A percentile compares a stretch with the other conserved stretches of the same genome.
phyloP scores from a whole-genome alignment of 768 basidiomycete species.

The Omphalotus guepiniiformis region DNA sequence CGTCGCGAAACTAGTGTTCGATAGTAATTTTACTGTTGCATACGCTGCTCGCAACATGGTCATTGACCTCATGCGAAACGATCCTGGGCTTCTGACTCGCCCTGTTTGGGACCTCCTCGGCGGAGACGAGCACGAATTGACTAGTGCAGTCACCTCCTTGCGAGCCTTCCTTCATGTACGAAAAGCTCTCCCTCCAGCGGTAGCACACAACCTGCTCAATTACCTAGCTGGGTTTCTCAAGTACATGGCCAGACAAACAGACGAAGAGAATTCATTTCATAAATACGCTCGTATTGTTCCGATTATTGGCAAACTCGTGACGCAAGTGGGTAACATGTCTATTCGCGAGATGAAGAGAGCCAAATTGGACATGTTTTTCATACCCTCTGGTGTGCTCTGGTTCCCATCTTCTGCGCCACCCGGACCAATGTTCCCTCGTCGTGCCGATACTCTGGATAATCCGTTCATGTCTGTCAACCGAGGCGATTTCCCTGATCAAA shows the following conservation, averaged over 20 bases:
- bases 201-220: conserved; percentile 67
- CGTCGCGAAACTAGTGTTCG: conserved; percentile 49
- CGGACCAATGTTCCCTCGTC: conserved; percentile 59
- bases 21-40: conserved; percentile 50
- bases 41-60: conserved; percentile 52
- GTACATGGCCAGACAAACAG: conserved; percentile 39
- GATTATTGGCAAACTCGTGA: conserved; percentile 51
- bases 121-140: conserved; percentile 43
- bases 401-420: conserved; percentile 51
- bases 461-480: too few species aligned
- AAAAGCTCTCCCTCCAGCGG: conserved; percentile 52
- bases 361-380: conserved; percentile 63
- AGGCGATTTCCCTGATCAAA: conserved; percentile 34
- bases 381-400: conserved; percentile 72
- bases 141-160: conserved; percentile 46
- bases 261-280: conserved; percentile 38
- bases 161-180: conserved; percentile 55
- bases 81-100: conserved; percentile 62
- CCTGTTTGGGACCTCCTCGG: conserved; percentile 58
- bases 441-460: conserved; percentile 29
- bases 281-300: conserved; percentile 55
- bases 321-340: conserved; percentile 69
- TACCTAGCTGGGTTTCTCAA: conserved; percentile 68
- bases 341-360: conserved; percentile 68
- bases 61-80: conserved; percentile 69